Conservation (phyloP, 1,284 basidiomycete genomes). For the Cystobasidium sp. region DNA sequence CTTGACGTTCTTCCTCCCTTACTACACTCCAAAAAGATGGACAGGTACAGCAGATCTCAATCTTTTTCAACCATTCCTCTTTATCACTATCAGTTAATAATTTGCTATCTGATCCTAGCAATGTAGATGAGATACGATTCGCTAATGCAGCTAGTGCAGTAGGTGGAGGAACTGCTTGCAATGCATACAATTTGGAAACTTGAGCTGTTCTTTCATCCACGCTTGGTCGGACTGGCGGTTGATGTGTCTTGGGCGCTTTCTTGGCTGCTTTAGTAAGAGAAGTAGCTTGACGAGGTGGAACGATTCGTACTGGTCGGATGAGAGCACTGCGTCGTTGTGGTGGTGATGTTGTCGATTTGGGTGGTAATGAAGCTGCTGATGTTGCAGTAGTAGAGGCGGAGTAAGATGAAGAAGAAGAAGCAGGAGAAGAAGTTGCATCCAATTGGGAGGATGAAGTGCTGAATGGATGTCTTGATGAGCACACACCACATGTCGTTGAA, state of each 20-base stretch:
- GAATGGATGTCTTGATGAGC: slow-evolving; percentile 10
- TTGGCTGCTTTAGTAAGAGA: slow-evolving; percentile 1
- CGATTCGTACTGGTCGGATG: slow-evolving; percentile 40
- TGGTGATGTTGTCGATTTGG: slow-evolving; percentile 15
- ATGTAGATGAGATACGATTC: slow-evolving; percentile 37
- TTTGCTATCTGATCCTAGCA: slow-evolving; percentile 11
- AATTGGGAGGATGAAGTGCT: slow-evolving; percentile 1
- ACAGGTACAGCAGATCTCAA: slow-evolving; percentile 79
- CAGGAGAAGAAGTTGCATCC: slow-evolving; percentile 10
- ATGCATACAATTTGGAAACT: slow-evolving; percentile 35
- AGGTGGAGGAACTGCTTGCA: slow-evolving; percentile 32
- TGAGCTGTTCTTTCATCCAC: slow-evolving; percentile 21
- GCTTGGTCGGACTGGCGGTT: slow-evolving; percentile 16
- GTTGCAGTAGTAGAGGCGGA: slow-evolving; percentile 15
- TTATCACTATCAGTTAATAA: slow-evolving; percentile 29
- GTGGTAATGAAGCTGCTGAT: slow-evolving; percentile 5
- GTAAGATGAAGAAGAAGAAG: slow-evolving; percentile 43
- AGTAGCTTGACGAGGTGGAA: slow-evolving; percentile 24
- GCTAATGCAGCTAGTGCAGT: slow-evolving; percentile 42
- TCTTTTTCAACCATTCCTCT: slow-evolving; percentile 53
- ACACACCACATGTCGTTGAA: slow-evolving; percentile 14
- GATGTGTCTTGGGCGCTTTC: slow-evolving; percentile 17
- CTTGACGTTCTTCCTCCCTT: slow-evolving; percentile 41
- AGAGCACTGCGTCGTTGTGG: slow-evolving; percentile 21
- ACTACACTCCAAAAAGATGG: slow-evolving; percentile 64